Evolutionary conservation across 768 basidiomycete genomes (phyloP), one percentile per base, ranked within the genome.

Genomic region (Phaeotremella skinneri): DNA sequence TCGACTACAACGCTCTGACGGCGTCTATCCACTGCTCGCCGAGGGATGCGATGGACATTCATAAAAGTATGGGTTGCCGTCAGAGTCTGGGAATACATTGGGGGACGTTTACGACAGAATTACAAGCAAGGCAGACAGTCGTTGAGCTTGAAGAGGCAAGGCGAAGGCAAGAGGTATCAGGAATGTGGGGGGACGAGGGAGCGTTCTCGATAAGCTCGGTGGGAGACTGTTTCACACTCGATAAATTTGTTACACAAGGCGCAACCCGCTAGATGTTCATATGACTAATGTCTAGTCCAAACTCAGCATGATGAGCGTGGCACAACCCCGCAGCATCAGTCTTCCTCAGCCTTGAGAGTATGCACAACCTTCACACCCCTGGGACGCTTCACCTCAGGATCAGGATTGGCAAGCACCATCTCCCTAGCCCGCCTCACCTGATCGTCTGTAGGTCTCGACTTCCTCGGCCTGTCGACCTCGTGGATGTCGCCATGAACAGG

Each of bases 1-100:
- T 71, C 9, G 45, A 68, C 47, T 58, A 66, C 23, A 59, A 59
- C 52, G 25, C 49, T 2, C 52, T 71, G 31, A 67, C 67, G 9
- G 60, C 61, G 29, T 32, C 51, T 11, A 37, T 64, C 1, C 63
- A 64, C 47, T 49, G 32, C 32, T 43, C 51, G 16, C 54, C 59
- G 9, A 31, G 16, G 2, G 63, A 64, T 29, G 55, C 59, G 3
- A 20, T 64, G 0, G 51, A 50, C 25, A 45, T 61, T 31, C 31
- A 30, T 21, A 13, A 29, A 4, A 32, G 43, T n/a, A 29, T 64
- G 23, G 41, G 41, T 23, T 11, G 21, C 13, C 34, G 29, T 23
- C 13, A 29, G 39, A 52, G 37, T n/a, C 3, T 59, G 23, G 58
- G 58, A 17, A 59, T 59, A 13, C 58, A 59, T 29, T 59, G 58